Base-by-base conservation (phyloP, 805 yeast genomes). In the Cyberlindnera meyerae region DNA sequence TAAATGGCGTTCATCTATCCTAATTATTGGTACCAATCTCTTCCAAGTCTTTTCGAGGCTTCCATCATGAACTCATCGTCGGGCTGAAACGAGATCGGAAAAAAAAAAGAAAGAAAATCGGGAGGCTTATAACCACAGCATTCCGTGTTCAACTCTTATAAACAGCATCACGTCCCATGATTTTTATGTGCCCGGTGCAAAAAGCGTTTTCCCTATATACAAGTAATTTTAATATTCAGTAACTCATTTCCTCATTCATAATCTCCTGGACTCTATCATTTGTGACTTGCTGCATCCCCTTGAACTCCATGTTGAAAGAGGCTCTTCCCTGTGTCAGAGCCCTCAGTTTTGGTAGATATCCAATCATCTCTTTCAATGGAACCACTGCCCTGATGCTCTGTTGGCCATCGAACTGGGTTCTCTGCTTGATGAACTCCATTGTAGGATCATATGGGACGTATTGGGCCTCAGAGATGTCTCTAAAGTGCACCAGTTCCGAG, bases 311-410 rank as follows among this genome's bases (percentile, higher is more conserved):
- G 42, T 77, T 77, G 58, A 84, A 88, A 2, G 78, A 73, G 3
- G 89, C 95, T 29, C 95, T 70, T 2, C 98, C 98, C 53, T 87
- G 88, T 0, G 97, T 89, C 48, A 88, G 63, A 25, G 93, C 80
- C 49, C 97, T 64, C 31, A 93, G 63, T 43, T 74, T 75, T 9
- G 79, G 76, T 40, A 87, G 68, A 57, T 93, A 93, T 0, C 97
- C 96, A 32, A 88, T 74, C 96, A 93, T 88, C 43, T 82, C 94
- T 42, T 80, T 71, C 54, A 93, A 65, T 4, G 98, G 97, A 0
- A 88, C 89, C 34, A 71, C 74, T 0, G 96, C 96, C n/a, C 65
- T 65, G 24, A 93, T 74, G 7, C 72, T 61, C 60, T 85, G 77
- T 25, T 35, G 31, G 2, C 49, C 47, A 6, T 47, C 48, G 36